Percentiles rank a stretch among this genome's conserved stretches.
These are phyloP conservation scores for Annulohypoxylon moriforme DNA, from an alignment of 495 filamentous ascomycete genomes.

Conservation along the genomic window DNA sequence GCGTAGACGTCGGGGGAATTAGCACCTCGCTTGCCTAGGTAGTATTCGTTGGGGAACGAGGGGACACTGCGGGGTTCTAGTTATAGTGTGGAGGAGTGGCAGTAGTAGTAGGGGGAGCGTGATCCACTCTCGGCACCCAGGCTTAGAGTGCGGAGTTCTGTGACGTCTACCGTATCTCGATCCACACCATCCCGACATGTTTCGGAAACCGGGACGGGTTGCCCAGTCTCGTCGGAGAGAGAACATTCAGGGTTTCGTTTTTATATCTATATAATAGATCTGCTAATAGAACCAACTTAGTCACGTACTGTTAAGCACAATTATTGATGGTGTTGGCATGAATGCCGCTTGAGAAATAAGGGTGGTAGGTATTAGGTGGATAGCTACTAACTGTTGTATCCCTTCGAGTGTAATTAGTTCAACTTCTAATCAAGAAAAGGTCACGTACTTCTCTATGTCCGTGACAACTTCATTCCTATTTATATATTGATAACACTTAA, in stretches of 20 bases:
- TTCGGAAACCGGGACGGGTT: neutral
- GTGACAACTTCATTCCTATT: neutral
- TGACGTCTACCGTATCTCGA: slow-evolving; percentile 9
- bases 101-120: neutral
- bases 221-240: neutral
- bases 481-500: neutral
- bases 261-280: too few relatives aligned
- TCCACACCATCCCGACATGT: slow-evolving; percentile 8
- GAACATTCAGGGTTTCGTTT: neutral
- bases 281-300: too few relatives aligned
- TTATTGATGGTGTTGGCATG: too few relatives aligned
- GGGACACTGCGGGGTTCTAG: slow-evolving; percentile 32
- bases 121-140: slow-evolving; percentile 2
- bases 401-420: too few relatives aligned
- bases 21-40: slow-evolving; percentile 13
- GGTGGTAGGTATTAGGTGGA: too few relatives aligned
- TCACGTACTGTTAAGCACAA: too few relatives aligned
- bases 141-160: slow-evolving; percentile 18
- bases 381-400: too few relatives aligned
- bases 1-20: slow-evolving; percentile 25
- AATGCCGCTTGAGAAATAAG: too few relatives aligned
- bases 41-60: slow-evolving; percentile 11
- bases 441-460: neutral
- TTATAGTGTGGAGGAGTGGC: slow-evolving; percentile 9
- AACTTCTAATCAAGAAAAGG: neutral